phyloP scores from a whole-genome alignment of 345 rosid genomes.

The Eucalyptus shirleyi region DNA sequence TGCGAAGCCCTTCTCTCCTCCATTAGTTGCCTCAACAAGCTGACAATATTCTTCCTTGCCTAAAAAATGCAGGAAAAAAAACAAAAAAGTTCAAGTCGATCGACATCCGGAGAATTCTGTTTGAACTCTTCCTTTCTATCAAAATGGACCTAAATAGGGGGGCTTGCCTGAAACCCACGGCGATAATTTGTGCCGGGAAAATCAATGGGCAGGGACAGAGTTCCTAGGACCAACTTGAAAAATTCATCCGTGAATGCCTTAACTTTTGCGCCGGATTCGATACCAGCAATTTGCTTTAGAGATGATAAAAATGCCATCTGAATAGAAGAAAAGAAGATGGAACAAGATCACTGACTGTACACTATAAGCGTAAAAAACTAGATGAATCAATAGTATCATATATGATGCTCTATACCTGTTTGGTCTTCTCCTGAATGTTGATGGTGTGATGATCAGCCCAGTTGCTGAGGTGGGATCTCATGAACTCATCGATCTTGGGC shows the following conservation, averaged over 20 bases:
- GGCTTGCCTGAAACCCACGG: slow-evolving; percentile 50
- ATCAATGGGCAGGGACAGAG: slow-evolving; percentile 66
- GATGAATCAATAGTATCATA: too few species aligned
- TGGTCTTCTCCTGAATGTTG: slow-evolving; percentile 69
- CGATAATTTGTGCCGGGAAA: slow-evolving; percentile 72
- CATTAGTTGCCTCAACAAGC: slow-evolving; percentile 24
- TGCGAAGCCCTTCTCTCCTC: slow-evolving; percentile 42
- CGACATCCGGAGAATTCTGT: neutral
- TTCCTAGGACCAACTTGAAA: slow-evolving; percentile 62
- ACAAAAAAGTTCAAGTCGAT: too few species aligned
- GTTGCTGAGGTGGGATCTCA: slow-evolving; percentile 42
- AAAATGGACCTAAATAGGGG: neutral
- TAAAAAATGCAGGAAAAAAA: neutral
- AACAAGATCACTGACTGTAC: neutral
- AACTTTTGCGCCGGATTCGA: slow-evolving; percentile 18
- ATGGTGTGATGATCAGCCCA: slow-evolving; percentile 36
- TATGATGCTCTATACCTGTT: slow-evolving; percentile 27
- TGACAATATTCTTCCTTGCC: slow-evolving; percentile 50
- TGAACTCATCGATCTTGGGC: slow-evolving; percentile 46
- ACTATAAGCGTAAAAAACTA: too few species aligned
- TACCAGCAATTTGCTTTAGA: slow-evolving; percentile 38
- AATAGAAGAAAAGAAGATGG: neutral
- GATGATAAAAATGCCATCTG: slow-evolving; percentile 67
- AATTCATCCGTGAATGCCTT: slow-evolving; percentile 43
- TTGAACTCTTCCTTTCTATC: neutral